Conservation (phyloP, 2,329 filamentous ascomycete species). For the Ophiocordyceps camponoti-saundersi region DNA sequence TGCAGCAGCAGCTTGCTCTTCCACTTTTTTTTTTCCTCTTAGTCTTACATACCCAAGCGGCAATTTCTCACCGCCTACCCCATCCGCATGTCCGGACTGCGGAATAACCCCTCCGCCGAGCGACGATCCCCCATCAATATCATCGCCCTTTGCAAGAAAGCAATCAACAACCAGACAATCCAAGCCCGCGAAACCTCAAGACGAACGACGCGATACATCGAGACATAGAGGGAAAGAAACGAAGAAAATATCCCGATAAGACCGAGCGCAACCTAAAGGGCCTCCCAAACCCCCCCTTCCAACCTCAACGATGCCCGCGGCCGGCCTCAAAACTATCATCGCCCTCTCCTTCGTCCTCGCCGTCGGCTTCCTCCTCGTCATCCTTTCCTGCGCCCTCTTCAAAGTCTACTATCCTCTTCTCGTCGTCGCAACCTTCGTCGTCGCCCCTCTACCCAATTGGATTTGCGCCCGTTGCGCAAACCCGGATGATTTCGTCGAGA, state of each 20-base stretch:
- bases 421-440: slow-evolving; percentile 86
- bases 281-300: no score
- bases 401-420: slow-evolving; percentile 88
- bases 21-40: background rate
- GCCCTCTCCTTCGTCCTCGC: slow-evolving; percentile 97
- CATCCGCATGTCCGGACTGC: background rate
- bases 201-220: no score
- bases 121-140: no score
- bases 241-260: background rate
- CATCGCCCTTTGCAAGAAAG: no score
- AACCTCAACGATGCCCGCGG: slow-evolving; percentile 41
- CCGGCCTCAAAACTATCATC: slow-evolving; percentile 97
- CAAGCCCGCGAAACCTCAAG: background rate
- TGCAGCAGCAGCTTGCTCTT: background rate
- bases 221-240: background rate
- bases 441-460: slow-evolving; percentile 94
- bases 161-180: no score
- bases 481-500: slow-evolving; percentile 89
- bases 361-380: slow-evolving; percentile 96
- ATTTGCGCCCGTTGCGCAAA: slow-evolving; percentile 77
- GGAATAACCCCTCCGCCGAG: background rate
- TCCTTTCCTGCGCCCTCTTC: slow-evolving; percentile 91
- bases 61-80: background rate
- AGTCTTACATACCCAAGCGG: background rate
- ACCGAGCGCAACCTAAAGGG: background rate